Base-by-base conservation (phyloP, 495 filamentous ascomycete genomes). In the Diplogelasinospora grovesii region DNA sequence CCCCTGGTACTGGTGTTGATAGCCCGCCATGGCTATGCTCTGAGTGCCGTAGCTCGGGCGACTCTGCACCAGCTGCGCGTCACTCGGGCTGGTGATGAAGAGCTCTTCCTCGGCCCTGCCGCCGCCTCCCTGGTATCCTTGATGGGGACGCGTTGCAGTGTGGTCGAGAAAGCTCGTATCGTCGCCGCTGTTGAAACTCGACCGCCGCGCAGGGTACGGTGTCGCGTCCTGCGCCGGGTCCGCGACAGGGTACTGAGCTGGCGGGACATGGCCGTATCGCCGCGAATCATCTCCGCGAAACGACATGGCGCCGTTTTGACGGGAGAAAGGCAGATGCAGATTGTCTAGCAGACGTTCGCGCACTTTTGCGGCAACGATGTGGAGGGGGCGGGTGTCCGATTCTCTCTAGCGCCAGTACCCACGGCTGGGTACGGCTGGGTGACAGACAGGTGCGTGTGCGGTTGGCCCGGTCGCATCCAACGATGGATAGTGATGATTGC, bases 181-280 rank as follows among this genome's bases (percentile, higher is more conserved):
- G 58, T 93, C 85, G 46, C 84, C 87, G 50, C 71, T 78, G 55
- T 89, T 82, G 63, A 83, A 90, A 59, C 87, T 90, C 36, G 78
- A 71, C 38, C 79, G 78, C 43, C 81, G 71, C 22, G 74, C 65
- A 30, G 69, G 56, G 47, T 67, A 64, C 15, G 53, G 24, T 4
- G 45, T 36, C 32, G 59, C 56, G 35, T 71, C 60, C 29, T 54
- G 56, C 2, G 31, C 25, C 37, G 60, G 47, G 43, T 55, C 54
- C 23, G 65, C 59, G 36, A 69, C 64, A 11, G 70, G 66, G 44
- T 78, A 78, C 56, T 74, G 74, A 8, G 73, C 74, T 18, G 73
- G 73, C 41, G 74, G 74, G 2, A 76, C 56, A 59, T 75, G 68
- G 58, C 74, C 74, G 42, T 78, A 76, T 10, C 74, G 70, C 56